phyloP scores from a whole-genome alignment of 2,329 filamentous ascomycete species.

The Emmonsia crescens region DNA sequence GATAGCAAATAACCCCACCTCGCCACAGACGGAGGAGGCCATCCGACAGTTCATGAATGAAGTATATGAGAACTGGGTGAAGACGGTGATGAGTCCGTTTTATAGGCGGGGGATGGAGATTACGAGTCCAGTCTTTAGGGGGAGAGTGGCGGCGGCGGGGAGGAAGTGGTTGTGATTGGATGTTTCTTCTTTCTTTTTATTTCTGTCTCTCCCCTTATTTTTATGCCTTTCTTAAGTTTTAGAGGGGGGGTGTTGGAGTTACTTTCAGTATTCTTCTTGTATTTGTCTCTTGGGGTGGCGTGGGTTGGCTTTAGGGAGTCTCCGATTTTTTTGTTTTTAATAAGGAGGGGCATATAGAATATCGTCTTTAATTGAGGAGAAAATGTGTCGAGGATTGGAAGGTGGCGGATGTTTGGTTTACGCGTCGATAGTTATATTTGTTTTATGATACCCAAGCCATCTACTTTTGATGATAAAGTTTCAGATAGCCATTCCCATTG shows the following conservation, averaged over 20 bases:
- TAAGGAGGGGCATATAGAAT: background rate
- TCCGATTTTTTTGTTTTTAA: background rate
- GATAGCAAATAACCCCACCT: slow-evolving; percentile 73
- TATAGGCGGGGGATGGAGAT: slow-evolving; percentile 79
- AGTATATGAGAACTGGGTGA: slow-evolving; percentile 93
- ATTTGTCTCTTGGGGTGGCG: background rate
- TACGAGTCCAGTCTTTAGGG: slow-evolving; percentile 73
- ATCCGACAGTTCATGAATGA: slow-evolving; percentile 90
- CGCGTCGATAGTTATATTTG: background rate
- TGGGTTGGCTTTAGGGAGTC: background rate
- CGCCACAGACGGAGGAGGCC: slow-evolving; percentile 86
- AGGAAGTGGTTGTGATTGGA: slow-evolving; percentile 69
- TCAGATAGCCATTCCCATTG: background rate
- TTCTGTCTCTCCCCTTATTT: background rate
- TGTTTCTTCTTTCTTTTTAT: slow-evolving; percentile 3
- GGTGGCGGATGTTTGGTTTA: background rate
- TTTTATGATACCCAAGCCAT: background rate
- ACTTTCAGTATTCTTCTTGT: background rate
- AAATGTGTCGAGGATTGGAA: background rate
- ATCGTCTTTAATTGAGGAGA: background rate
- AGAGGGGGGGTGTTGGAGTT: background rate
- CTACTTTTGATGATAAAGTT: background rate
- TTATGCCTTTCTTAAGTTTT: background rate
- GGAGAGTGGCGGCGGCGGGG: slow-evolving; percentile 72
- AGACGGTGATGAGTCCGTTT: slow-evolving; percentile 95